Conservation (phyloP, 768 basidiomycete species). For the Mycena olivaceomarginata region DNA sequence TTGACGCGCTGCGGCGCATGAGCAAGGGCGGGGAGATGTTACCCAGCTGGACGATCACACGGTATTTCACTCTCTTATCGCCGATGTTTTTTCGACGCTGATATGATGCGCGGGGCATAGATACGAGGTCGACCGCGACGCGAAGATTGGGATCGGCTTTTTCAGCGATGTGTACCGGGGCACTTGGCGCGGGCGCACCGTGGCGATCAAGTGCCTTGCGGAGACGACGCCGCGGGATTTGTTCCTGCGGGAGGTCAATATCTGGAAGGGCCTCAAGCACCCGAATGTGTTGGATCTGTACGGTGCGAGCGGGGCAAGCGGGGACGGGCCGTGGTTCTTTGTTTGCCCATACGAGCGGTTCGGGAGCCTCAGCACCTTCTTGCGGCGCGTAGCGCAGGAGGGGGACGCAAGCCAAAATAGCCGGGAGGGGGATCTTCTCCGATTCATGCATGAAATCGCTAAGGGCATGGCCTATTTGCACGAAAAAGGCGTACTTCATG, state of each 20-base stretch:
- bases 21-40: slow-evolving; percentile 67
- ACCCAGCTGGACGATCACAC: slow-evolving; percentile 88
- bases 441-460: slow-evolving; percentile 84
- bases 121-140: slow-evolving; percentile 85
- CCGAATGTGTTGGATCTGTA: slow-evolving; percentile 83
- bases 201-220: slow-evolving; percentile 84
- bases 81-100: neutral
- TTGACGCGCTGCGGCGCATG: slow-evolving; percentile 82
- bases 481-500: slow-evolving; percentile 79
- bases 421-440: slow-evolving; percentile 68
- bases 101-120: slow-evolving; percentile 51
- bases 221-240: slow-evolving; percentile 75
- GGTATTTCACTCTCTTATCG: slow-evolving; percentile 54
- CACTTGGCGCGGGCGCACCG: slow-evolving; percentile 77
- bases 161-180: slow-evolving; percentile 90
- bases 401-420: slow-evolving; percentile 46
- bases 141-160: slow-evolving; percentile 82
- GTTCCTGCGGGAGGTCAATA: slow-evolving; percentile 81
- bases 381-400: slow-evolving; percentile 54
- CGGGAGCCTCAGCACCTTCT: slow-evolving; percentile 68
- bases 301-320: slow-evolving; percentile 86
- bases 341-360: slow-evolving; percentile 84
- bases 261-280: slow-evolving; percentile 84
- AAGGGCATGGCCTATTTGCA: slow-evolving; percentile 91
- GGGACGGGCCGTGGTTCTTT: slow-evolving; percentile 86